phyloP scores from a whole-genome alignment of 495 filamentous ascomycete genomes.

The Thermothielavioides terrestris region DNA sequence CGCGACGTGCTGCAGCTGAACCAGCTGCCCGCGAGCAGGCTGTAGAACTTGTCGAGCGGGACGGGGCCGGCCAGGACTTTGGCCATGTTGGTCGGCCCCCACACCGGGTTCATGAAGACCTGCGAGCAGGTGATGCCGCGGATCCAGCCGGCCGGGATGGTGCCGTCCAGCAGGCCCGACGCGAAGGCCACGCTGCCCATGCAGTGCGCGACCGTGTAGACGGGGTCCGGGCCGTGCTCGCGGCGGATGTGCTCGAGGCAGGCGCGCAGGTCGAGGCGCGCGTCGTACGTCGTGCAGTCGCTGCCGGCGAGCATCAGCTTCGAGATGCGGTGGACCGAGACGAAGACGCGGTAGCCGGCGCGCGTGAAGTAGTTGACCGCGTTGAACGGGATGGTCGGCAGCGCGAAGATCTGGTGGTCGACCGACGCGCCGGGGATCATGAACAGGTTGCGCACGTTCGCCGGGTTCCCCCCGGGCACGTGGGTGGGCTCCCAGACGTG shows the following conservation, averaged over 20 bases:
- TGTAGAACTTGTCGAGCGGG: slow-evolving; percentile 39
- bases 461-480: slow-evolving; percentile 17
- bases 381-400: slow-evolving; percentile 58
- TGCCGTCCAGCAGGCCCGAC: slow-evolving; percentile 55
- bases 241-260: slow-evolving; percentile 47
- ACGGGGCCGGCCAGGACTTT: slow-evolving; percentile 46
- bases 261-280: slow-evolving; percentile 53
- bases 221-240: slow-evolving; percentile 24
- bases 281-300: slow-evolving; percentile 52
- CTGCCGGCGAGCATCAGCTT: slow-evolving; percentile 44
- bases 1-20: slow-evolving; percentile 41
- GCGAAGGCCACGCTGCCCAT: slow-evolving; percentile 54
- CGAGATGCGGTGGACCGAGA: slow-evolving; percentile 54
- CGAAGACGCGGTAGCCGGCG: slow-evolving; percentile 50
- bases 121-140: slow-evolving; percentile 53
- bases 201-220: slow-evolving; percentile 60
- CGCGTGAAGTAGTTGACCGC: slow-evolving; percentile 56
- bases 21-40: slow-evolving; percentile 40
- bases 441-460: slow-evolving; percentile 40
- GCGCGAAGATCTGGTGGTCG: slow-evolving; percentile 54
- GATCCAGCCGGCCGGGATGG: slow-evolving; percentile 49
- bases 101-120: slow-evolving; percentile 59
- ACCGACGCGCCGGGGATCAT: slow-evolving; percentile 56
- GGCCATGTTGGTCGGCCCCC: slow-evolving; percentile 47
- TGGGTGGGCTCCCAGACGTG: slow-evolving; percentile 47